Evolutionary conservation across 108 stramenopile species (phyloP), one percentile per base, ranked within the genome.

Genomic region (Pseudonitzschia delicatissima): DNA sequence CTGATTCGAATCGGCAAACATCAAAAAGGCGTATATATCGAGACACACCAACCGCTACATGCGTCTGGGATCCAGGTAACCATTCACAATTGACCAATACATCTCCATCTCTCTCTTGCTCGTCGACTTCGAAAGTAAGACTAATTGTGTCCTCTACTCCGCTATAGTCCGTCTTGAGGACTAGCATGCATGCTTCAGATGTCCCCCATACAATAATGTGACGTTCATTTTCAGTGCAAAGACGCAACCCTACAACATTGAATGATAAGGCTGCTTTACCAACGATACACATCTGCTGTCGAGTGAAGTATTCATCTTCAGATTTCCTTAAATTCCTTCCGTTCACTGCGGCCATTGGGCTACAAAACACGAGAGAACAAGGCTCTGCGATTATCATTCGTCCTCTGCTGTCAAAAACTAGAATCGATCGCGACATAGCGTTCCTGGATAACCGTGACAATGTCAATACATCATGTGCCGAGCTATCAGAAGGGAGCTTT

Each of bases 181-280:
- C 60, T 27, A 67, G 63, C 17, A 86, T 72, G 42, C 76, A 79
- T 35, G 82, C 87, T 49, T 84, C 72, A 39, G 83, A 63, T 26
- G 65, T 42, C 4, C 88, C 87, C 91, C 91, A 92, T 23, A 88
- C 64, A 28, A 88, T 39, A 7, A 92, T 37, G 47, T 83, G 85
- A 2, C 87, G 62, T 35, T 86, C 81, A 48, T 82, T 90, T n/a
- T 71, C 77, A 13, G 73, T 59, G 62, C 76, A 82, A 25, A 88
- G 52, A 40, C 60, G 37, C 49, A 92, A 62, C 3, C 91, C 88
- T 17, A 72, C 60, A 28, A 86, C 65, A 20, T 81, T 63, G 73
- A 92, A 92, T 15, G 74, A 57, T 13, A 87, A 47, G 12, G 47
- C 53, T 39, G 70, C 61, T 4, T 71, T 52, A 12, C 85, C 91